phyloP scores from a whole-genome alignment of 176 grass and related monocot species.

The Thalia dealbata region DNA sequence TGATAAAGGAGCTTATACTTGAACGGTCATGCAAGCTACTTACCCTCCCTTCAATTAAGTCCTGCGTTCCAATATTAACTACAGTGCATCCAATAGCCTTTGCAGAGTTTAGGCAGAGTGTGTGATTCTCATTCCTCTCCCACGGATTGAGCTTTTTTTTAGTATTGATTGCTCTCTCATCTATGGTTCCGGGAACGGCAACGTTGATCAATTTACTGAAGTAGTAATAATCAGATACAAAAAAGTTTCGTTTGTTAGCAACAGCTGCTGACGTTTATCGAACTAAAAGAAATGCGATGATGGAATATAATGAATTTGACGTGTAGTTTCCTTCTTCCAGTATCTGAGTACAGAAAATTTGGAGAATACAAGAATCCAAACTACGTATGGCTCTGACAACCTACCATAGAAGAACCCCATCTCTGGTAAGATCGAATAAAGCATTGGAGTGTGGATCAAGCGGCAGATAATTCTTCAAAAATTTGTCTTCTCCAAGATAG shows the following conservation, averaged over 20 bases:
- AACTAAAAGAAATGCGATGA: too few species aligned
- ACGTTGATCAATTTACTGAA: constrained; percentile 98
- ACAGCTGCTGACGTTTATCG: too few species aligned
- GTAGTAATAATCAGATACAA: not conserved
- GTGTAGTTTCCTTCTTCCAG: too few species aligned
- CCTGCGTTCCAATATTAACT: constrained; percentile 98
- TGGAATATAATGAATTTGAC: too few species aligned
- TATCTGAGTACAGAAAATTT: too few species aligned
- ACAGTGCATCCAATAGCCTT: constrained; percentile 99
- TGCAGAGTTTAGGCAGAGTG: constrained; percentile 94
- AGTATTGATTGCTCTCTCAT: constrained; percentile 98
- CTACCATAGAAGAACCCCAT: constrained; percentile 96
- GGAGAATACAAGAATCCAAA: not conserved
- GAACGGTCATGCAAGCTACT: constrained; percentile 5
- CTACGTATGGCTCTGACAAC: constrained; percentile 7
- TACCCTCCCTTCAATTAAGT: constrained; percentile 96
- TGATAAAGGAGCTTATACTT: too few species aligned
- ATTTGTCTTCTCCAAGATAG: constrained; percentile 73
- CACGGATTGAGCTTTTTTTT: constrained; percentile 95
- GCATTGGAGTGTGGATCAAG: constrained; percentile 68
- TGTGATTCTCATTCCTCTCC: constrained; percentile 99
- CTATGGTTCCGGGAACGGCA: constrained; percentile 91
- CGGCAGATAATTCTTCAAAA: constrained; percentile 83
- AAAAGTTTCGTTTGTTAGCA: not conserved
- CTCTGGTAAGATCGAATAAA: constrained; percentile 71